Percentiles rank a stretch among this genome's conserved stretches.
phyloP scores from a whole-genome alignment of 768 basidiomycete genomes.

The Mycena rosella region DNA sequence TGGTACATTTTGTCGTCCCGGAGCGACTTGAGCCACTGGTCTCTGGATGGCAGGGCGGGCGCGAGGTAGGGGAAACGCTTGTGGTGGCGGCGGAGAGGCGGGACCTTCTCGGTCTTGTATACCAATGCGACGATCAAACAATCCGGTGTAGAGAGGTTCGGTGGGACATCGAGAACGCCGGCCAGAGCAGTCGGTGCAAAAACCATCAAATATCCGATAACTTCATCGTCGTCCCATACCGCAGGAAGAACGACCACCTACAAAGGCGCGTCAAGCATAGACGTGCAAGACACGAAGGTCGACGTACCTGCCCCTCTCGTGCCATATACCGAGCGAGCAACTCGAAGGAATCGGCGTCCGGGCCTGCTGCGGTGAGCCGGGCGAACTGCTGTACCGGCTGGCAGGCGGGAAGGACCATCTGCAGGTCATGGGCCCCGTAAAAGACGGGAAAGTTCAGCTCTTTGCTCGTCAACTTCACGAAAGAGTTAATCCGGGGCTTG shows the following conservation, averaged over 20 bases:
- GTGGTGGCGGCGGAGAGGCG: background rate
- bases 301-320: slow-evolving; percentile 3
- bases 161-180: background rate
- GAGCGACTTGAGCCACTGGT: slow-evolving; percentile 13
- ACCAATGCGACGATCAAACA: slow-evolving; percentile 1
- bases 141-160: background rate
- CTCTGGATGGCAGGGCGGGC: background rate
- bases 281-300: too few species aligned
- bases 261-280: background rate
- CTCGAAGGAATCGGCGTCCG: background rate
- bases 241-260: slow-evolving; percentile 15
- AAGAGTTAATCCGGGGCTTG: background rate
- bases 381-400: slow-evolving; percentile 22
- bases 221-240: background rate
- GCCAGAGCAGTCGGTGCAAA: background rate
- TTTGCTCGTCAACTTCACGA: background rate
- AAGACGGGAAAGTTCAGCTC: background rate
- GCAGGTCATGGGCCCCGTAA: background rate
- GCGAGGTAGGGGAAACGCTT: background rate
- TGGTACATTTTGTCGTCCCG: slow-evolving; percentile 3
- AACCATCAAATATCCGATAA: background rate
- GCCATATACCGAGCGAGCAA: slow-evolving; percentile 8
- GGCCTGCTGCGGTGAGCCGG: background rate
- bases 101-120: background rate
- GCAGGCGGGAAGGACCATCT: background rate